These are phyloP conservation scores for Rhodofomes roseus DNA, from an alignment of 1,284 basidiomycete genomes.

Conservation along the genomic window DNA sequence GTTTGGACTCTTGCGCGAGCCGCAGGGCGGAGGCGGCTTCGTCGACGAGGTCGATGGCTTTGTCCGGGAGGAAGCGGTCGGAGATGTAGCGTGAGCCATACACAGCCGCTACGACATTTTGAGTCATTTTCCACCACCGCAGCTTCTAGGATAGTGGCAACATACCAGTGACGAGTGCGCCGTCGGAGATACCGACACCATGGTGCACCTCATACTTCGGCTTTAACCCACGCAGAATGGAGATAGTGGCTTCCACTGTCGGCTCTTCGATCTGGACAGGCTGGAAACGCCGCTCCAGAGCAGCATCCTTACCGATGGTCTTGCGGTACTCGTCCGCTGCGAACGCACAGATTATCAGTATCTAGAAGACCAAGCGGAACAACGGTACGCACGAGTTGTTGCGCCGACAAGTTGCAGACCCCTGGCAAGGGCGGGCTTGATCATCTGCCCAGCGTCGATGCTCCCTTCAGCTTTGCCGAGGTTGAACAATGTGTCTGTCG, in stretches of 20 bases:
- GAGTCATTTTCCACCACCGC: background rate
- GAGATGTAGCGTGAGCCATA: conserved; percentile 83
- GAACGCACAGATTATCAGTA: background rate
- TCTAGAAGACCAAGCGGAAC: background rate
- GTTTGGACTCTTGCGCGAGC: conserved; percentile 88
- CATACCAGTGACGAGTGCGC: conserved; percentile 78
- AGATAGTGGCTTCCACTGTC: conserved; percentile 81
- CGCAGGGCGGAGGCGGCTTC: conserved; percentile 88
- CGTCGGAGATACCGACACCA: conserved; percentile 87
- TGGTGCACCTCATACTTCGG: conserved; percentile 86
- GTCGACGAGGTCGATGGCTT: conserved; percentile 88
- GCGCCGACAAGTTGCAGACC: conserved; percentile 87
- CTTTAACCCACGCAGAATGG: conserved; percentile 87
- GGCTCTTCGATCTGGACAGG: conserved; percentile 88
- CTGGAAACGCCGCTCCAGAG: conserved; percentile 88
- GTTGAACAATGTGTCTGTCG: conserved; percentile 71
- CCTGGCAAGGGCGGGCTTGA: conserved; percentile 83
- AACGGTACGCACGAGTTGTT: conserved; percentile 64
- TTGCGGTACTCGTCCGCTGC: conserved; percentile 87
- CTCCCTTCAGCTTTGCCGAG: conserved; percentile 90
- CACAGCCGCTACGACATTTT: conserved; percentile 56
- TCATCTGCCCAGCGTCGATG: conserved; percentile 90
- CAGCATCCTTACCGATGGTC: conserved; percentile 90
- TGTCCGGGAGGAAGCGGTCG: conserved; percentile 86
- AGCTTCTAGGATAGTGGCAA: background rate